These are phyloP conservation scores for rapeseed (Brassica napus) DNA, from an alignment of 345 rosid species.

Conservation along the genomic window DNA sequence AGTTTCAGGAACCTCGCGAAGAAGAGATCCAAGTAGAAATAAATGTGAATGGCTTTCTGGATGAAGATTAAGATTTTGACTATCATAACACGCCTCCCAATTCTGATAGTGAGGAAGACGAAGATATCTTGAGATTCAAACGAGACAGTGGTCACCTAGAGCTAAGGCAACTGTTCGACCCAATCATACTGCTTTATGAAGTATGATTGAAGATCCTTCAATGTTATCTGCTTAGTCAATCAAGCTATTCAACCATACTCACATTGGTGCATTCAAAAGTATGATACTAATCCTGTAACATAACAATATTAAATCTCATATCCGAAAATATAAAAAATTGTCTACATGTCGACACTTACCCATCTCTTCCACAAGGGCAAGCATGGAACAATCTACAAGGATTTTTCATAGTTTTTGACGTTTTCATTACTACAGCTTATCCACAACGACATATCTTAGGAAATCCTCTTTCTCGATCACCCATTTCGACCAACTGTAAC, in stretches of 20 bases:
- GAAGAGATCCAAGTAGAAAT: neutral
- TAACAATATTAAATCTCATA: neutral
- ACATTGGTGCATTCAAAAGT: neutral
- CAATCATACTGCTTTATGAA: too few relatives aligned
- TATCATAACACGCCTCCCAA: constrained; percentile 5
- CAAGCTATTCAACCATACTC: neutral
- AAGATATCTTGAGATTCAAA: neutral
- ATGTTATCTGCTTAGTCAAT: neutral
- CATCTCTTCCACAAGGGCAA: too few relatives aligned
- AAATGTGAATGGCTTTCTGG: neutral
- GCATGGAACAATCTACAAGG: too few relatives aligned
- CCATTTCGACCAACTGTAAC: too few relatives aligned
- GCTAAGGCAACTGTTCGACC: neutral
- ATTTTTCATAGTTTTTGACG: too few relatives aligned
- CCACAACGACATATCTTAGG: too few relatives aligned
- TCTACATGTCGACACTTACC: neutral
- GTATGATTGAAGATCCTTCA: neutral
- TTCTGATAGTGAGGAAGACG: neutral
- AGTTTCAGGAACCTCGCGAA: neutral
- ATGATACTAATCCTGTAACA: neutral
- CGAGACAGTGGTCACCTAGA: neutral
- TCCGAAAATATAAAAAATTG: neutral
- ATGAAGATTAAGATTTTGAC: neutral
- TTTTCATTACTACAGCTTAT: too few relatives aligned
- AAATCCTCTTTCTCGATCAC: too few relatives aligned